These are phyloP conservation scores for Zygnema cylindricum DNA, from an alignment of 139 green algal genomes.

Conservation along the genomic window DNA sequence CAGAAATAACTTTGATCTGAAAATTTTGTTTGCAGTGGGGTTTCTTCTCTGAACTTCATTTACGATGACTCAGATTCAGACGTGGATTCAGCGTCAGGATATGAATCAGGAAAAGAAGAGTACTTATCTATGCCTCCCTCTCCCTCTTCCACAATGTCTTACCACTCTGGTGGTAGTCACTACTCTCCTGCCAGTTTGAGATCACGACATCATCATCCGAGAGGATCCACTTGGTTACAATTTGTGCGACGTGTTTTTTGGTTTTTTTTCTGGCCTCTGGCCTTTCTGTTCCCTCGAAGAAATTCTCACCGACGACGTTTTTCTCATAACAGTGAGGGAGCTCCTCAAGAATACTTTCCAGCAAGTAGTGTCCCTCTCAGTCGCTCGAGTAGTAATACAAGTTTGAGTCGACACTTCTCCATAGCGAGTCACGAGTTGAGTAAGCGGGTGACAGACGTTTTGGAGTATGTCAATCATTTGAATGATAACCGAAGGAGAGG, in stretches of 20 bases:
- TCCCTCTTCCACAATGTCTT: background rate
- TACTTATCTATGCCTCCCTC: background rate
- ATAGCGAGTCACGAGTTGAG: slow-evolving; percentile 23
- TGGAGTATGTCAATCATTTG: slow-evolving; percentile 45
- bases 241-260: background rate
- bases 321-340: background rate
- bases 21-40: background rate
- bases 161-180: background rate
- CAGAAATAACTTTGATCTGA: background rate
- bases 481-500: slow-evolving; percentile 36
- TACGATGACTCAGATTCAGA: background rate
- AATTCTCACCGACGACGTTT: background rate
- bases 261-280: slow-evolving; percentile 7
- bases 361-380: background rate
- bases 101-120: background rate
- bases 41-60: background rate
- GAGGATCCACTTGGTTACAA: background rate
- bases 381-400: slow-evolving; percentile 32
- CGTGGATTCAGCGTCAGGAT: background rate
- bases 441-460: slow-evolving; percentile 14
- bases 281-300: background rate
- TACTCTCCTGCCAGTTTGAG: background rate
- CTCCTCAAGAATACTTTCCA: background rate
- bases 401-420: slow-evolving; percentile 22
- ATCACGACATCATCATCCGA: background rate